Evolutionary conservation across 176 grass and related monocot genomes (phyloP), one percentile per base, ranked within the genome.

Genomic region (Pontederia crassipes): DNA sequence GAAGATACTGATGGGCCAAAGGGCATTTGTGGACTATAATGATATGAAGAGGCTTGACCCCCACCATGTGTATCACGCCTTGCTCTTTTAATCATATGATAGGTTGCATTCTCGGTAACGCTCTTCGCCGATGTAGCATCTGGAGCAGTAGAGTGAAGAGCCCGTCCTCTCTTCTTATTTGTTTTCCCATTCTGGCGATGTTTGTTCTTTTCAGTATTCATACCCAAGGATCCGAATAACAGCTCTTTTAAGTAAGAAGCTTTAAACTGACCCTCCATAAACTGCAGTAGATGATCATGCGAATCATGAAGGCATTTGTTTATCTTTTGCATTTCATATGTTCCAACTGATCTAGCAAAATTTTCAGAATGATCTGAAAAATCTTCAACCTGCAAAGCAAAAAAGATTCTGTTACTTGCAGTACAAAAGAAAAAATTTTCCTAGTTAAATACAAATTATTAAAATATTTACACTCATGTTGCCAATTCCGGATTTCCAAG

Each of bases 321-420:
- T 52, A 97, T 85, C 60, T 77, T 77, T 66, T 80, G 48, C 83
- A 85, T 85, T 70, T 83, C 79, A 13, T 10, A 16, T 71, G 80
- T 78, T 48, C 86, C 78, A 2, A 97, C 83, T 4, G 83, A 78
- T 66, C 92, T 81, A 12, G 84, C 79, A 10, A 97, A 91, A 60
- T 97, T 97, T 68, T 97, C 75, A 0, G 79, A 91, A 11, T 52
- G 76, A 67, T 91, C 87, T 74, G 82, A 75, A 79, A 97, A 91
- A 75, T 97, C 92, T 71, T 97, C 92, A 66, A 97, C 84, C 92
- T 96, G 76, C 2, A 82, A 18, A 71, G 7, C 12, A 16, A 46
- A 57, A 47, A n/a, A 63, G 4, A 70, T 58, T 63, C 40, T 13
- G 66, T 18, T 62, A 49, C n/a, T 67, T 70, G 17, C 26, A 71